A percentile compares a stretch with the other conserved stretches of the same genome.
phyloP scores from a whole-genome alignment of 2,329 filamentous ascomycete genomes.

The Fusarium pilosicola region DNA sequence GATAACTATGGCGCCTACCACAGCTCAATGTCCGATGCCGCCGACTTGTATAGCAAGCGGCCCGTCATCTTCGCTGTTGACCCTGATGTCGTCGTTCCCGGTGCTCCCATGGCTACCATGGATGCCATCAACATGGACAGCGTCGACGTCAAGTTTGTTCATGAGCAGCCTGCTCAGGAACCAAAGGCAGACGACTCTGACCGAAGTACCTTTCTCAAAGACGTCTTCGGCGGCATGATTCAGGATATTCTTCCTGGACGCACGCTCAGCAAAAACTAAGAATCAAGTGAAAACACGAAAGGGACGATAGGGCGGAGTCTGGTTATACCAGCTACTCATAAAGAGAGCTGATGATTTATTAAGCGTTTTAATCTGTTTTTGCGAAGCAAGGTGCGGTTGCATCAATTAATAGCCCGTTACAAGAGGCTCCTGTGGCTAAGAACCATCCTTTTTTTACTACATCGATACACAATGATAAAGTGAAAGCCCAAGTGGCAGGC shows the following conservation, averaged over 20 bases:
- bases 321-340: slow-evolving; percentile 9
- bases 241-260: slow-evolving; percentile 55
- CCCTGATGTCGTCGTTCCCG: slow-evolving; percentile 62
- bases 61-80: slow-evolving; percentile 64
- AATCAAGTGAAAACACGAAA: slow-evolving; percentile 1
- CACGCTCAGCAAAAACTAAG: slow-evolving; percentile 21
- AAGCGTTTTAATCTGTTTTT: slow-evolving; percentile 40
- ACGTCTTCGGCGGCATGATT: slow-evolving; percentile 67
- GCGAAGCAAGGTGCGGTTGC: slow-evolving; percentile 10
- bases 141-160: slow-evolving; percentile 64
- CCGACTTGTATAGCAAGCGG: slow-evolving; percentile 58
- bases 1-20: slow-evolving; percentile 62
- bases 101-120: slow-evolving; percentile 65
- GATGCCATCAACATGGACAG: slow-evolving; percentile 67
- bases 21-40: slow-evolving; percentile 55
- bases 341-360: slow-evolving; percentile 27
- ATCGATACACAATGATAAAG: slow-evolving; percentile 27
- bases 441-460: slow-evolving; percentile 21
- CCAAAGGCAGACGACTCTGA: slow-evolving; percentile 40
- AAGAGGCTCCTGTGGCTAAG: slow-evolving; percentile 17
- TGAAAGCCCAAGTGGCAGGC: slow-evolving; percentile 25
- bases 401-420: slow-evolving; percentile 29
- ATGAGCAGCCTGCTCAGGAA: slow-evolving; percentile 48
- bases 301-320: slow-evolving; percentile 3
- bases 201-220: slow-evolving; percentile 59